Conservation (phyloP, 78 protist species). For the Guillardia theta region DNA sequence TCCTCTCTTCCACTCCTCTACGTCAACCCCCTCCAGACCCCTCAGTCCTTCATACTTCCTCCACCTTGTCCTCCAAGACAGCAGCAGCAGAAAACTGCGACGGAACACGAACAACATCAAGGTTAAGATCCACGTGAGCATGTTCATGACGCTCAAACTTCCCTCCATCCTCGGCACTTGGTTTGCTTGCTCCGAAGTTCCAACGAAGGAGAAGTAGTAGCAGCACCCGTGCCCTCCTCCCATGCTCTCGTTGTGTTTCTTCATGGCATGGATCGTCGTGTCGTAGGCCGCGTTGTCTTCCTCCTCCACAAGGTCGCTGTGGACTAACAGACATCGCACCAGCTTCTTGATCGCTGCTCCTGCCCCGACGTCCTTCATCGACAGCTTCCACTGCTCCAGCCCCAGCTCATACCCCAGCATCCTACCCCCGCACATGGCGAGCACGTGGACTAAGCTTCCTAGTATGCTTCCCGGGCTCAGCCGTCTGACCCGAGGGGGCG, state of each 20-base stretch:
- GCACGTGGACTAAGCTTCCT: background rate
- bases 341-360: background rate
- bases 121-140: background rate
- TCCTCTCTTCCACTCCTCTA: no score
- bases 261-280: slow-evolving; percentile 9
- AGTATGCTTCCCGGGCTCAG: background rate
- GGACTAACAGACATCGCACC: background rate
- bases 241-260: background rate
- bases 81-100: background rate
- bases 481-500: background rate
- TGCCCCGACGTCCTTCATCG: background rate
- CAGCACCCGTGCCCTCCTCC: background rate
- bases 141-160: background rate
- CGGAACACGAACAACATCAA: background rate
- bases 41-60: no score
- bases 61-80: no score
- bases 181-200: background rate
- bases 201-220: background rate
- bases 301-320: background rate
- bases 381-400: slow-evolving; percentile 16
- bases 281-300: slow-evolving; percentile 39
- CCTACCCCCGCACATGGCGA: background rate
- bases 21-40: no score
- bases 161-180: background rate
- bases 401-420: background rate